These are phyloP conservation scores for Priceomyces fermenticarens DNA, from an alignment of 805 yeast genomes.

Conservation along the genomic window DNA sequence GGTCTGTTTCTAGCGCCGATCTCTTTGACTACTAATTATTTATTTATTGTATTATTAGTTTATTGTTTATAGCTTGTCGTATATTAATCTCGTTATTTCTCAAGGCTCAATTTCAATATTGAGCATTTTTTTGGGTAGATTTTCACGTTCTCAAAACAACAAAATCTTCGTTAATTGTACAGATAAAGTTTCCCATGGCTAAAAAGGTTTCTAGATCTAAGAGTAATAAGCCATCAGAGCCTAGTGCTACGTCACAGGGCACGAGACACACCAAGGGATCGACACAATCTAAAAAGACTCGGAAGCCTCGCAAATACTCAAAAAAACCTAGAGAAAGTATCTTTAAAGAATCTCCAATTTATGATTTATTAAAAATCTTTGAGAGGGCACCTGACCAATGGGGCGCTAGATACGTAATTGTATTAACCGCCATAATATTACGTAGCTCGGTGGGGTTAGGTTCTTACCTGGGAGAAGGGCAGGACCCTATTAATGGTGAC, in stretches of 20 bases:
- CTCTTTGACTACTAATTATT: conserved; percentile 8
- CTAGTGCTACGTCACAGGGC: not conserved
- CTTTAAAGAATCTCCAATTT: conserved; percentile 54
- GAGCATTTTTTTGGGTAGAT: too few relatives aligned
- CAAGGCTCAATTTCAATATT: too few relatives aligned
- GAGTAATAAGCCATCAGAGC: not conserved
- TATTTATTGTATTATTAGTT: too few relatives aligned
- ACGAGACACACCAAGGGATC: not conserved
- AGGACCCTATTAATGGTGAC: conserved; percentile 87
- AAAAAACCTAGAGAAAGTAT: conserved; percentile 6
- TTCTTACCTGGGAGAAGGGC: conserved; percentile 69
- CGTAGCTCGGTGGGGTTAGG: conserved; percentile 89
- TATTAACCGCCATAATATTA: conserved; percentile 69
- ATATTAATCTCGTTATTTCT: too few relatives aligned
- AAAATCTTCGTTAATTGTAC: not conserved
- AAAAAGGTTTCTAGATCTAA: conserved; percentile 1
- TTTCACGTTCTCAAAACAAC: too few relatives aligned
- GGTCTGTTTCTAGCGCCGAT: conserved; percentile 21
- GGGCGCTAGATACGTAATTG: conserved; percentile 78
- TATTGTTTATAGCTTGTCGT: too few relatives aligned
- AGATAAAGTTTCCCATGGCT: conserved; percentile 1
- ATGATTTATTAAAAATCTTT: conserved; percentile 76
- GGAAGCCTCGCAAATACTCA: too few relatives aligned
- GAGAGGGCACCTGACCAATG: conserved; percentile 83
- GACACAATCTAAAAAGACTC: too few relatives aligned